phyloP scores from a whole-genome alignment of 805 yeast genomes.

The Saccharomycopsis sp. region DNA sequence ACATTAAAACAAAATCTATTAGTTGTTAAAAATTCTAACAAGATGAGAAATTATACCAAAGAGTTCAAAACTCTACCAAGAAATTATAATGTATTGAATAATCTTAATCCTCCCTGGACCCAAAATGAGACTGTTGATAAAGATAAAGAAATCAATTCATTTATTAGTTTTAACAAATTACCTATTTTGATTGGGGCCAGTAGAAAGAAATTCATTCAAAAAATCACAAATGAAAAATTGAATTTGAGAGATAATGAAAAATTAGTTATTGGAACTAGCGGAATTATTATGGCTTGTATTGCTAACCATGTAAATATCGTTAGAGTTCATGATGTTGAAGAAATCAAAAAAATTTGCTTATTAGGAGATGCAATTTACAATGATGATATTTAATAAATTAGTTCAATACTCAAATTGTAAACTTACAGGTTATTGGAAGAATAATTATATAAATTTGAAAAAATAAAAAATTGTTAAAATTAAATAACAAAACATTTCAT shows the following conservation, averaged over 20 bases:
- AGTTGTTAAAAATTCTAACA: constrained; percentile 41
- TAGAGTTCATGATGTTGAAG: constrained; percentile 73
- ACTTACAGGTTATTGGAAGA: background rate
- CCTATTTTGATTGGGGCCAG: constrained; percentile 82
- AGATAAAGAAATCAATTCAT: background rate
- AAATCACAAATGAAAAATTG: constrained; percentile 44
- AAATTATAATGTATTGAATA: constrained; percentile 2
- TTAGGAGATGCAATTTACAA: constrained; percentile 71
- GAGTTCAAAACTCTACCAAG: constrained; percentile 21
- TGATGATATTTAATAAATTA: constrained; percentile 9
- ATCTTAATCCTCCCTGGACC: constrained; percentile 1
- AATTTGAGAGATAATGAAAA: constrained; percentile 41
- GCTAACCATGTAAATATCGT: constrained; percentile 71
- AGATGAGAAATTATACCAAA: constrained; percentile 36
- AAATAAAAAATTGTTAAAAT: too few relatives aligned
- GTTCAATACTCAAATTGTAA: background rate
- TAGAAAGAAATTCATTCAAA: constrained; percentile 79
- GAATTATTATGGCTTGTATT: constrained; percentile 63
- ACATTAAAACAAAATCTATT: constrained; percentile 56
- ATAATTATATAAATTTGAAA: too few relatives aligned
- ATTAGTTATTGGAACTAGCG: constrained; percentile 57
- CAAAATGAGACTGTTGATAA: constrained; percentile 3
- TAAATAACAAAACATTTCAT: background rate
- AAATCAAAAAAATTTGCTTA: constrained; percentile 37
- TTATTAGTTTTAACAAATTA: constrained; percentile 33